These are phyloP conservation scores for Paramecium pentaurelia DNA, from an alignment of 73 alveolate genomes.

Conservation along the genomic window DNA sequence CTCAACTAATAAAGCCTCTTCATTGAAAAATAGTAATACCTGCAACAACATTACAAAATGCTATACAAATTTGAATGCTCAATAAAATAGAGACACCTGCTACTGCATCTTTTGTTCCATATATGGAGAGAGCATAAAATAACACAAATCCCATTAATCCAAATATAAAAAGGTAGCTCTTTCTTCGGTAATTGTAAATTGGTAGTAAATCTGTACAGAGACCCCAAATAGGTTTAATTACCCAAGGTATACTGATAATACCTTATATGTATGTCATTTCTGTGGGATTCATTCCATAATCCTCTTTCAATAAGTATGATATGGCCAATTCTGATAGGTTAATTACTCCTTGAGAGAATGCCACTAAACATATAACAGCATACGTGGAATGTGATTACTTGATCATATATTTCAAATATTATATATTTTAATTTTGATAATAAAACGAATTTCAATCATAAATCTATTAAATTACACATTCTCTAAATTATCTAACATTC, in stretches of 20 bases:
- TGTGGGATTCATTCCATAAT: constrained; percentile 62
- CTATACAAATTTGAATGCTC: constrained; percentile 12
- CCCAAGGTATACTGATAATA: constrained; percentile 74
- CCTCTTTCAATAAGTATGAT: constrained; percentile 62
- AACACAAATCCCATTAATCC: constrained; percentile 66
- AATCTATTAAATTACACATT: not conserved
- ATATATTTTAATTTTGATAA: not conserved
- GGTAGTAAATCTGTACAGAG: constrained; percentile 91
- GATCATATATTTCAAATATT: not conserved
- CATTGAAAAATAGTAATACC: not conserved
- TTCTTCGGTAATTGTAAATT: constrained; percentile 80
- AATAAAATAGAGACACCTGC: not conserved
- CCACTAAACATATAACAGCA: constrained; percentile 28
- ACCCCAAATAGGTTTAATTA: constrained; percentile 94
- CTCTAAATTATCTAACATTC: not conserved
- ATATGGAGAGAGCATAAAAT: constrained; percentile 67
- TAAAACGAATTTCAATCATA: not conserved
- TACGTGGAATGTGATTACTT: constrained; percentile 18
- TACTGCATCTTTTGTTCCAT: not conserved
- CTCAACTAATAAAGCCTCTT: constrained; percentile 39
- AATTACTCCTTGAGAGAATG: constrained; percentile 57
- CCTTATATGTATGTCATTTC: constrained; percentile 58
- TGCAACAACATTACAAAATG: constrained; percentile 50
- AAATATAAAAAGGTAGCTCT: constrained; percentile 79
- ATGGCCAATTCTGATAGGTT: constrained; percentile 65